Evolutionary conservation across 495 filamentous ascomycete species (phyloP), one percentile per base, ranked within the genome.

Genomic region (Corynascus novoguineensis): DNA sequence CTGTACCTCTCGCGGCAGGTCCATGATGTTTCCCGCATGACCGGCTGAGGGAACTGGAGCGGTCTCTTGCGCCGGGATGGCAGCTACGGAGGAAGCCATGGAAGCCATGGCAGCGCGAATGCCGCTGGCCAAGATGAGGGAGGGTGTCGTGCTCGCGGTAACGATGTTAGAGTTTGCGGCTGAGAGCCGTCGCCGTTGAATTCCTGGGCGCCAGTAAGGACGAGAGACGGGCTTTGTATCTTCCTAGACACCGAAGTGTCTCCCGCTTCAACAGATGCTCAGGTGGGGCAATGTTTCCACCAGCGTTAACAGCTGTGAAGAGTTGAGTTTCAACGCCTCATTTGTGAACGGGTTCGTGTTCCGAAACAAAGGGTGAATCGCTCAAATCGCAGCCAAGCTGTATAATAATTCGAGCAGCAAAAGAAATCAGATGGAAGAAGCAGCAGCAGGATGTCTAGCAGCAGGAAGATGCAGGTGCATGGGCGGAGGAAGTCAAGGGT

Each of bases 1-100:
- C 58, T 80, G 72, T 1, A 77, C 76, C 58, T 83, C 81, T 1
- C 61, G 54, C 12, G 81, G 81, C 27, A 83, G 58, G 61, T 72
- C 68, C 11, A 76, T 54, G 53, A 83, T 65, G 25, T 50, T 61
- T 12, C 61, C 40, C 6, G 52, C 32, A 12, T 35, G 61, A 50
- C 46, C 22, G 28, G 61, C 19, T 3, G 60, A 22, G 15, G 48
- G 15, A 24, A 11, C 12, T 27, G 48, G 32, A n/a, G 17, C 22
- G 24, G 53, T 40, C 41, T 53, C 45, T 19, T 46, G 44, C 9
- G 54, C 12, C 17, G 32, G 38, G 34, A 53, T 24, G 31, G 63
- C 53, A 21, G 60, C 60, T 64, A 47, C 42, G 34, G 55, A 27
- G 31, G 63, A 55, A 21, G 60, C 60, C 65, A 47, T 47, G 44